phyloP scores from a whole-genome alignment of 1,284 basidiomycete genomes.

The Schizophyllum amplum region DNA sequence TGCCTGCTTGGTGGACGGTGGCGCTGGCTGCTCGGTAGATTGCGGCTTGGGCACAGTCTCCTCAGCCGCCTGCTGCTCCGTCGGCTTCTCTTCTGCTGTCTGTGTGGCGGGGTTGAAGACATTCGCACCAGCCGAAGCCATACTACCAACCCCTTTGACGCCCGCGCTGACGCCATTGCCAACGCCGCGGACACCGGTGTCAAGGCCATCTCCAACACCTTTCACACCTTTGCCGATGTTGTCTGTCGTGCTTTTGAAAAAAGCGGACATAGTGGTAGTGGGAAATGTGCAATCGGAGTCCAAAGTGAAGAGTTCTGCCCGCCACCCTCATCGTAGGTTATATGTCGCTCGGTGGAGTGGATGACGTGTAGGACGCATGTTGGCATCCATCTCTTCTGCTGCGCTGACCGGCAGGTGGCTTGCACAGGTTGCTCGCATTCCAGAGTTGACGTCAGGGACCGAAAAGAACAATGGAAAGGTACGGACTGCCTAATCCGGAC shows the following conservation, averaged over 20 bases:
- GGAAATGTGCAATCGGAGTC: neutral
- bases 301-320: neutral
- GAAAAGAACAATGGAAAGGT: neutral
- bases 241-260: conserved; percentile 4
- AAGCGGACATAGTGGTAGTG: conserved; percentile 3
- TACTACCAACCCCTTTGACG: neutral
- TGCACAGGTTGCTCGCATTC: neutral
- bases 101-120: neutral
- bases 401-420: neutral
- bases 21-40: neutral
- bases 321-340: neutral
- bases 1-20: neutral
- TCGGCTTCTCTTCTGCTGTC: neutral
- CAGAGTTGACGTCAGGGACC: neutral
- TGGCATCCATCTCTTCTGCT: neutral
- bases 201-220: neutral
- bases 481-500: too few species aligned
- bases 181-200: neutral
- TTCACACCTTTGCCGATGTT: conserved; percentile 2
- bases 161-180: conserved; percentile 1
- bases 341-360: neutral
- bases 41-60: neutral
- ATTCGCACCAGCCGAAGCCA: neutral
- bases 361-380: neutral
- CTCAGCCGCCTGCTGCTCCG: neutral